Percentiles rank a stretch among this genome's conserved stretches.
Evolutionary conservation across 805 yeast species (phyloP).

Genomic region (Maudiozyma saulgeensis): DNA sequence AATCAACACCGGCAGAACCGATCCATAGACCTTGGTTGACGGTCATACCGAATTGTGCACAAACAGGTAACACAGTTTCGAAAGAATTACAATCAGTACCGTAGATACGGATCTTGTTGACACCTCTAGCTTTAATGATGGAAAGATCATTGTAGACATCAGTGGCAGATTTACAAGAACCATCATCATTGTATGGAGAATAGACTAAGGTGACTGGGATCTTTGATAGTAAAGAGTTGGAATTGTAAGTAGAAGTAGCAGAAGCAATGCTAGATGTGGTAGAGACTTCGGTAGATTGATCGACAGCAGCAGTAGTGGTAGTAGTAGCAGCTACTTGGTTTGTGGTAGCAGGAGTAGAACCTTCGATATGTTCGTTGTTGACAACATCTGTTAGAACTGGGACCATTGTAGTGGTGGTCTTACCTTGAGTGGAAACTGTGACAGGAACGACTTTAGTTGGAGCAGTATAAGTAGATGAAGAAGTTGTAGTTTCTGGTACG

Average conservation of each 20-base stretch:
- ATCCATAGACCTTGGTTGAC: slow-evolving; percentile 90
- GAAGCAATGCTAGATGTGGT: slow-evolving; percentile 8
- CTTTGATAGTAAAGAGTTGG: slow-evolving; percentile 21
- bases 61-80: slow-evolving; percentile 53
- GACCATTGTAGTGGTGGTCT: slow-evolving; percentile 4
- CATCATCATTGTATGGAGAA: slow-evolving; percentile 67
- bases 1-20: slow-evolving; percentile 49
- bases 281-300: slow-evolving; percentile 3
- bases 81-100: slow-evolving; percentile 80
- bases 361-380: not conserved
- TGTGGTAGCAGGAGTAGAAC: not conserved
- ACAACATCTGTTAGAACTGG: not conserved
- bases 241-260: slow-evolving; percentile 4
- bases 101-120: slow-evolving; percentile 61
- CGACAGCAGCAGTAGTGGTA: slow-evolving; percentile 1
- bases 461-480: slow-evolving; percentile 6
- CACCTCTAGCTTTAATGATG: slow-evolving; percentile 50
- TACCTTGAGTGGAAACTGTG: slow-evolving; percentile 4
- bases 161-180: slow-evolving; percentile 52
- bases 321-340: slow-evolving; percentile 7
- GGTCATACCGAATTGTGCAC: slow-evolving; percentile 48
- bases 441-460: slow-evolving; percentile 8
- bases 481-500: not conserved
- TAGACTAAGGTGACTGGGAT: slow-evolving; percentile 57
- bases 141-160: slow-evolving; percentile 51